Conservation (phyloP, 2,329 filamentous ascomycete species). For the Aspergillus ustus region DNA sequence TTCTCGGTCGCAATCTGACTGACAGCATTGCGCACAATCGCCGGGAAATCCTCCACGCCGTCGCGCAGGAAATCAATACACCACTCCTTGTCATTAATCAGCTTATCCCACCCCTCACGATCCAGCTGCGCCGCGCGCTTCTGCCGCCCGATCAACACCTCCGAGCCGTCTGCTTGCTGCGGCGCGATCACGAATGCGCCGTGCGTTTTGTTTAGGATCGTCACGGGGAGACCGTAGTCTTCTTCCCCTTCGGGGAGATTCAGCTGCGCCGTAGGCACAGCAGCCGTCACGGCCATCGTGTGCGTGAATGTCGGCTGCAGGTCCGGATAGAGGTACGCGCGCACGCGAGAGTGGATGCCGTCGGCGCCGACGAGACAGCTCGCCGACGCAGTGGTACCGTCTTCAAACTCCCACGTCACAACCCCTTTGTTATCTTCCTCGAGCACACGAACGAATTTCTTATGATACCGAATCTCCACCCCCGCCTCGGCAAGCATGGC, state of each 20-base stretch:
- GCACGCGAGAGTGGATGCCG: slow-evolving; percentile 63
- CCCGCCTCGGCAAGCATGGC: slow-evolving; percentile 39
- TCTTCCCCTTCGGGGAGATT: slow-evolving; percentile 27
- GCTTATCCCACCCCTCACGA: slow-evolving; percentile 48
- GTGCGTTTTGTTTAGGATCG: slow-evolving; percentile 45
- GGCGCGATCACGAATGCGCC: slow-evolving; percentile 59
- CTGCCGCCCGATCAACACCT: slow-evolving; percentile 56
- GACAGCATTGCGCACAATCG: slow-evolving; percentile 44
- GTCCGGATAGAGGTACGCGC: slow-evolving; percentile 56
- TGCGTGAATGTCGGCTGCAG: slow-evolving; percentile 57
- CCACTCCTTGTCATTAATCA: slow-evolving; percentile 48
- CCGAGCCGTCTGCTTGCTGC: slow-evolving; percentile 54
- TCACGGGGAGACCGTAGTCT: slow-evolving; percentile 49
- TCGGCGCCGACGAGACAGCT: slow-evolving; percentile 61
- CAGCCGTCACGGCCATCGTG: slow-evolving; percentile 48
- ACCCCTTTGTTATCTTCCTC: slow-evolving; percentile 44
- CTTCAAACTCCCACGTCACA: slow-evolving; percentile 55
- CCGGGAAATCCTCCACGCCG: slow-evolving; percentile 39
- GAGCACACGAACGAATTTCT: slow-evolving; percentile 53
- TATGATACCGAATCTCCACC: slow-evolving; percentile 53
- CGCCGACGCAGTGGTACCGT: slow-evolving; percentile 49
- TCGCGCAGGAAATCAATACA: slow-evolving; percentile 42
- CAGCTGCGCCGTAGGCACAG: slow-evolving; percentile 45
- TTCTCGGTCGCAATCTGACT: slow-evolving; percentile 41
- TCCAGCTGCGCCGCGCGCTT: slow-evolving; percentile 43